Evolutionary conservation across 495 filamentous ascomycete species (phyloP).

Genomic region (Penicillium tannophilum): DNA sequence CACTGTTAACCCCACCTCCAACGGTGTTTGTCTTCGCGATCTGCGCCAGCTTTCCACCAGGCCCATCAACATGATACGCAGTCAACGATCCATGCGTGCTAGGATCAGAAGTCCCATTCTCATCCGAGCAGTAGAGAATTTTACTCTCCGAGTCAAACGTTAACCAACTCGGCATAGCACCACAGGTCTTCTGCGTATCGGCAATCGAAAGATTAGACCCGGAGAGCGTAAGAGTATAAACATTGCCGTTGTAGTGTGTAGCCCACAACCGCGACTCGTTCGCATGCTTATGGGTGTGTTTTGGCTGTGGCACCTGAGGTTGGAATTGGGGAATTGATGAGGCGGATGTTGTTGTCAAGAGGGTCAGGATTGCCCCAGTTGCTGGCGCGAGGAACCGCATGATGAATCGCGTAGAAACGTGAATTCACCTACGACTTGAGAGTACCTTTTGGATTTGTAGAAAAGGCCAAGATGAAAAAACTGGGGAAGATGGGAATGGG

Average conservation of each 20-base stretch:
- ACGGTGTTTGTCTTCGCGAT: slow-evolving; percentile 29
- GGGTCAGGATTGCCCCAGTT: not conserved
- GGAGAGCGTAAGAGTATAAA: slow-evolving; percentile 56
- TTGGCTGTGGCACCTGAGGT: not conserved
- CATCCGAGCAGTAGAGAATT: slow-evolving; percentile 63
- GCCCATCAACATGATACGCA: slow-evolving; percentile 18
- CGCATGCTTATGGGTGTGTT: not conserved
- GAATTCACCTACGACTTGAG: too few relatives aligned
- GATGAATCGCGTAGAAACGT: not conserved
- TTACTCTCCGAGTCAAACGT: slow-evolving; percentile 53
- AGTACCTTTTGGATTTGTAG: not conserved
- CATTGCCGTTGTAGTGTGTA: slow-evolving; percentile 60
- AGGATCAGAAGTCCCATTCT: slow-evolving; percentile 51
- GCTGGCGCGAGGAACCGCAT: not conserved
- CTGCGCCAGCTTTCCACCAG: slow-evolving; percentile 31
- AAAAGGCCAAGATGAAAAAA: too few relatives aligned
- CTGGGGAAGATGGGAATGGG: not conserved
- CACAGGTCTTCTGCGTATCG: slow-evolving; percentile 46
- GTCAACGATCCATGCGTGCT: slow-evolving; percentile 34
- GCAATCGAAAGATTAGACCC: slow-evolving; percentile 39
- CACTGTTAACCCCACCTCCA: slow-evolving; percentile 43
- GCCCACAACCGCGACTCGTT: slow-evolving; percentile 48
- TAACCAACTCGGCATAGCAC: slow-evolving; percentile 60
- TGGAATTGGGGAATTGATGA: not conserved
- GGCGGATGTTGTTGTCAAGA: slow-evolving; percentile 1